These are phyloP conservation scores for Ogataea haglerorum DNA, from an alignment of 805 yeast species.

Conservation along the genomic window DNA sequence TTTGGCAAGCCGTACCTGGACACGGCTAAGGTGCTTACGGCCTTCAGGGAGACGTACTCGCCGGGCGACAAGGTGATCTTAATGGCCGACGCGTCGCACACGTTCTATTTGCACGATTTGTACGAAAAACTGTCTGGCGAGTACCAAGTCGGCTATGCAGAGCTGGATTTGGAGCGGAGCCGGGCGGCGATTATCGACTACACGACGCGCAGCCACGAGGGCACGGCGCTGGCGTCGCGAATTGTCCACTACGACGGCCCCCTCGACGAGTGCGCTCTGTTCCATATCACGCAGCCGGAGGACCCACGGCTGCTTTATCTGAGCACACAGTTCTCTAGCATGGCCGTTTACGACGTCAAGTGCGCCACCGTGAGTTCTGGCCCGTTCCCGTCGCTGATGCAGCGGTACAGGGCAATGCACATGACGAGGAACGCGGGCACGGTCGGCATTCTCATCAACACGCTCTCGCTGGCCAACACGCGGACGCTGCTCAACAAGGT, in stretches of 20 bases:
- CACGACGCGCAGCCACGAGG: constrained; percentile 2
- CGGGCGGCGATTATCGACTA: constrained; percentile 27
- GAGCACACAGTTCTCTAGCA: constrained; percentile 62
- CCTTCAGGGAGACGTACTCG: constrained; percentile 44
- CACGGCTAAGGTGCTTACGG: constrained; percentile 32
- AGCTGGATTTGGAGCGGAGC: constrained; percentile 33
- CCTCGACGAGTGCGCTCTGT: constrained; percentile 50
- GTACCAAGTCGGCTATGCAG: constrained; percentile 39
- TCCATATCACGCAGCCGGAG: constrained; percentile 72
- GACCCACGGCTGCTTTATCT: constrained; percentile 75
- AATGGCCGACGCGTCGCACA: constrained; percentile 74
- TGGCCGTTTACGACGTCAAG: constrained; percentile 48
- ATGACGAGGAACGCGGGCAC: constrained; percentile 90
- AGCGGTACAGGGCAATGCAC: constrained; percentile 82
- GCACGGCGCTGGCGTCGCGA: constrained; percentile 31
- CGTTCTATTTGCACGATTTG: constrained; percentile 41
- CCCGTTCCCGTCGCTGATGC: constrained; percentile 76
- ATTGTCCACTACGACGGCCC: constrained; percentile 28
- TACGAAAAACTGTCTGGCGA: constrained; percentile 32
- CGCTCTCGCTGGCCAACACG: constrained; percentile 77
- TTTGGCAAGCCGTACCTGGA: constrained; percentile 68
- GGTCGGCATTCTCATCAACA: constrained; percentile 85
- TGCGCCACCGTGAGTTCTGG: constrained; percentile 40
- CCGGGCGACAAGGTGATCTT: constrained; percentile 46
- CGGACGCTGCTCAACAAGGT: constrained; percentile 61